Base-by-base conservation (phyloP, 2,329 filamentous ascomycete genomes). In the Xylariomycetidae sp. region DNA sequence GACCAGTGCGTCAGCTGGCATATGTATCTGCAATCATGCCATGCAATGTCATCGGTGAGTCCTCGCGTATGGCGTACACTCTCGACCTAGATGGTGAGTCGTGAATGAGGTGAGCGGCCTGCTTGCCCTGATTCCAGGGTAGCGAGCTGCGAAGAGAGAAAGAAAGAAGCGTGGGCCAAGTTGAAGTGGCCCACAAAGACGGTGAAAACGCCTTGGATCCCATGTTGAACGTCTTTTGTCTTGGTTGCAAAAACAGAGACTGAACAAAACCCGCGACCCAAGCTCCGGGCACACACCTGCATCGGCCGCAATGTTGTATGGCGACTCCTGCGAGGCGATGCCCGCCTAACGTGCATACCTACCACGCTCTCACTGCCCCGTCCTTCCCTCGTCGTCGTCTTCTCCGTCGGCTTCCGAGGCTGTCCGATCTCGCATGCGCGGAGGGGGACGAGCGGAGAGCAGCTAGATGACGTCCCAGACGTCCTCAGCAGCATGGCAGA, bases 401-500 rank as follows among this genome's bases (percentile, higher is more conserved):
- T 29, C 31, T 20, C 16, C 22, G 34, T 29, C 18, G 22, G 17
- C 15, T 34, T 38, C 29, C 35, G 32, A 25, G 19, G 23, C 25
- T 24, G 32, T 35, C 29, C 26, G 22, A 6, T 26, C 29, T 10
- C 30, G 29, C 15, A 32, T 12, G 20, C 8, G 8, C 20, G 20
- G 20, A 8, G 12, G 12, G 35, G 20, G 31, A 31, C 19, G 35
- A 27, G 32, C 15, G 32, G 31, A 25, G 18, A 27, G 23, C 16
- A 18, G 7, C 15, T 9, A 98, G 53, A 95, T 76, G 49, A 98
- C 85, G 56, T 86, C 80, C 92, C 92, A 98, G 22, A 83, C 82
- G 60, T 98, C 92, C 65, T 98, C 92, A 26, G 89, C 90, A 25
- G 90, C 92, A 63, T 98, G 92, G 64, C 92, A 96, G 71, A 98